phyloP scores from a whole-genome alignment of 495 filamentous ascomycete genomes.

The Tuber indicum region DNA sequence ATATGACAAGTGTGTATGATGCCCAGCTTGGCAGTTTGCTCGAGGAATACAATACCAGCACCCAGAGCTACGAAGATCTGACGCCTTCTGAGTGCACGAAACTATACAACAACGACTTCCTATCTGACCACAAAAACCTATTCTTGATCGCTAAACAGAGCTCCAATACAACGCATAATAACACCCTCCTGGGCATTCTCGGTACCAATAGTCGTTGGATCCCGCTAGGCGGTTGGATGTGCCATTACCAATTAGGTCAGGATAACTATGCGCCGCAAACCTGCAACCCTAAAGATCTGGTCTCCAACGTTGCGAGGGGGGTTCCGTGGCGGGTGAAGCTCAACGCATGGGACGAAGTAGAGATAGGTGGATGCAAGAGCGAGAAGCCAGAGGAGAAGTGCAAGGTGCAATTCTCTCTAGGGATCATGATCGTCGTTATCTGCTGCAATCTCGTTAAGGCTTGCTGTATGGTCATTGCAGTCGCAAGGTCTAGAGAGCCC shows the following conservation, averaged over 20 bases:
- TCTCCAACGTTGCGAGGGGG: not conserved
- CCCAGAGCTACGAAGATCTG: not conserved
- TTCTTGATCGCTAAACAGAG: not conserved
- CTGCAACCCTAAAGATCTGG: not conserved
- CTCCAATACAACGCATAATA: not conserved
- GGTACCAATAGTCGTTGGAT: not conserved
- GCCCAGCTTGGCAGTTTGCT: not conserved
- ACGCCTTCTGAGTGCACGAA: not conserved
- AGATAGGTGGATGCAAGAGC: not conserved
- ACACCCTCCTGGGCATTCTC: not conserved
- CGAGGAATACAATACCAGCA: not conserved
- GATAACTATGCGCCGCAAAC: too few species aligned
- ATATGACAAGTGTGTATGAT: too few species aligned
- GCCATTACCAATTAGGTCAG: not conserved
- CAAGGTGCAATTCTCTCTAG: slow-evolving; percentile 45
- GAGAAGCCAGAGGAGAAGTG: slow-evolving; percentile 40
- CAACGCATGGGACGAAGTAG: not conserved
- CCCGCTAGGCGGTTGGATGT: not conserved
- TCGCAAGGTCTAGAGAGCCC: slow-evolving; percentile 29
- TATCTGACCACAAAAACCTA: not conserved
- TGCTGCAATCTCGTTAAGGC: slow-evolving; percentile 45
- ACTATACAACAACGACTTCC: not conserved
- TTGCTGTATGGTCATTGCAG: slow-evolving; percentile 36
- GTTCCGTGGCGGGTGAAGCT: not conserved
- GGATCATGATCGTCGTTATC: slow-evolving; percentile 46